Evolutionary conservation across 2,329 filamentous ascomycete species (phyloP), one percentile per base, ranked within the genome.

Genomic region (Aspergillus sp.): DNA sequence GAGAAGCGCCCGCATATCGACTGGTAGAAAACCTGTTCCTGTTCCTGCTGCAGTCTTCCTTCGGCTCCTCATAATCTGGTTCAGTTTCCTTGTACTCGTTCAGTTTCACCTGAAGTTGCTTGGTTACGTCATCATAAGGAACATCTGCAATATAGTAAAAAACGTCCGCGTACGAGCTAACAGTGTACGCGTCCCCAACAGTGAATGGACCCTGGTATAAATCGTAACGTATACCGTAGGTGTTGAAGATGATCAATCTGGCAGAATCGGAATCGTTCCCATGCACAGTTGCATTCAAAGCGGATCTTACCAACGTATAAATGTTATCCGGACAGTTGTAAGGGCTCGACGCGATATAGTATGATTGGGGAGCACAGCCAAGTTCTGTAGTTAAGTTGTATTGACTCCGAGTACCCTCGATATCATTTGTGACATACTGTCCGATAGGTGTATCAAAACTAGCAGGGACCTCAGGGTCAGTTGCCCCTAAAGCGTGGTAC

Each of bases 341-440:
- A 6, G 32, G 32, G 2, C 8, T 28, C 6, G 19, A 12, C 5
- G 43, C 15, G 2, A 55, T n/a, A 19, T 55, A 55, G 38, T 55
- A 55, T 28, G 53, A 43, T 12, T 21, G 39, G 15, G 53, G 43
- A 30, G 53, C 53, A 19, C 53, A 55, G 25, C 39, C 53, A 9
- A 55, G 53, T 1, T 32, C 39, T 2, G 6, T n/a, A 2, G 53
- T 55, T 3, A 55, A 36, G 1, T 55, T 55, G 4, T 7, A 25
- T 5, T 47, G 4, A 2, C 2, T 2, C 3, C 47, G 23, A 9
- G 25, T 4, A 12, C 12, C 30, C 13, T 32, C 5, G 8, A 50
- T 30, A 19, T 32, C 47, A 5, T 32, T n/a, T 3, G 47, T 50
- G n/a, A 28, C 17, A 17, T 21, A 15, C 47, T 10, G 4, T 17